Evolutionary conservation across 163 green algal species (phyloP).

Genomic region (Scenedesmus sp.): DNA sequence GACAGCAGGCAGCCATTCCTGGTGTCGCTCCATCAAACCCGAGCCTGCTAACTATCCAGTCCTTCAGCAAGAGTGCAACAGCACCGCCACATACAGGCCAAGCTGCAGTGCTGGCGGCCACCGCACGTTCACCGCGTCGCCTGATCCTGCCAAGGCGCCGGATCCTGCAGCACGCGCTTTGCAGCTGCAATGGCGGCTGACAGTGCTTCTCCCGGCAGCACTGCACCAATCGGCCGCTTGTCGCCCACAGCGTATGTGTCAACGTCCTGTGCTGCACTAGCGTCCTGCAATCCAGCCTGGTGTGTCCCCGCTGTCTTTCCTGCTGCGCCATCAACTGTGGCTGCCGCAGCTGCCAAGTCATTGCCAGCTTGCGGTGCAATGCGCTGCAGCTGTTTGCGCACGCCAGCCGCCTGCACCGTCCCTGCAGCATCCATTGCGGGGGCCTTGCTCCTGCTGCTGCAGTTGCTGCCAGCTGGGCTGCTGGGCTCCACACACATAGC

Average conservation of each 20-base stretch:
- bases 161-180: constrained; percentile 24
- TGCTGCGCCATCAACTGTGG: neutral
- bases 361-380: neutral
- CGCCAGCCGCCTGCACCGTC: neutral
- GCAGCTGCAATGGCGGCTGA: constrained; percentile 13
- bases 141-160: neutral
- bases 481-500: neutral
- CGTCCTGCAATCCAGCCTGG: neutral
- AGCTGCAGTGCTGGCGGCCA: neutral
- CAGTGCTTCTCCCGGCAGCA: neutral
- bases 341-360: neutral
- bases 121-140: neutral
- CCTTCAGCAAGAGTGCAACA: neutral
- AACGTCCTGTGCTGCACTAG: neutral
- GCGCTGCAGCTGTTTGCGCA: neutral
- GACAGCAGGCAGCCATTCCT: neutral
- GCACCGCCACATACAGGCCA: neutral
- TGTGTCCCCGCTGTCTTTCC: neutral
- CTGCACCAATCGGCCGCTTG: constrained; percentile 14
- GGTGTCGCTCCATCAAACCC: neutral
- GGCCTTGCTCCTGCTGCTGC: neutral
- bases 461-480: neutral
- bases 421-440: neutral
- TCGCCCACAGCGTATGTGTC: neutral
- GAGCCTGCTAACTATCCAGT: neutral